Evolutionary conservation across 495 filamentous ascomycete genomes (phyloP), one percentile per base, ranked within the genome.

Genomic region (Astrocystis sublimbata): DNA sequence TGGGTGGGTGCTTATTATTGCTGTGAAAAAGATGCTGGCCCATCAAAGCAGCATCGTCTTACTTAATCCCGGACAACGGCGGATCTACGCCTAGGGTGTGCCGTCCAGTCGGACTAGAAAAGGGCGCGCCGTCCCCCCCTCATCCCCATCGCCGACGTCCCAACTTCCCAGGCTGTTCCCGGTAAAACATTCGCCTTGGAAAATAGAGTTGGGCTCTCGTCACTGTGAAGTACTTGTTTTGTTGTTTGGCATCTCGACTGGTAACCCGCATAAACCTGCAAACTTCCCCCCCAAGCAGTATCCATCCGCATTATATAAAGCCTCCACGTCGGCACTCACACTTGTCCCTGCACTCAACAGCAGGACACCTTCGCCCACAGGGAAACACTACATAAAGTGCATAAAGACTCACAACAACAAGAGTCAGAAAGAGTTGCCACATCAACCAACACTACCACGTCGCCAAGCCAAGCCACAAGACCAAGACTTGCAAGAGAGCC

Each of bases 161-260:
- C 30, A 59, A 6, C 4, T n/a, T 58, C 42, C 31, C 30, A 31
- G 57, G 43, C 35, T 28, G 40, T 59, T 33, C 42, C 54, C 41
- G 28, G 28, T 28, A 31, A 23, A n/a, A n/a, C n/a, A n/a, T n/a
- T 15, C 45, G 17, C 54, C 43, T 33, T 15, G 57, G 21, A 8
- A 26, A 56, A 12, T n/a, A 15, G n/a, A 33, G n/a, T 19, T n/a
- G n/a, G n/a, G n/a, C n/a, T n/a, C n/a, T 52, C 46, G 58, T 60
- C 58, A 51, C 35, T 50, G 36, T 60, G 15, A 47, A 50, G 57
- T n/a, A n/a, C 12, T n/a, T 26, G 17, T 35, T n/a, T n/a, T 23
- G n/a, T 24, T 26, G 42, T 50, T 19, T 15, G 19, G 28, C 3
- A 17, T 45, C 12, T 36, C 26, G n/a, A n/a, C n/a, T n/a, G n/a